Evolutionary conservation across 352 stramenopile species (phyloP).

Genomic region (Thalassiosira hispida): DNA sequence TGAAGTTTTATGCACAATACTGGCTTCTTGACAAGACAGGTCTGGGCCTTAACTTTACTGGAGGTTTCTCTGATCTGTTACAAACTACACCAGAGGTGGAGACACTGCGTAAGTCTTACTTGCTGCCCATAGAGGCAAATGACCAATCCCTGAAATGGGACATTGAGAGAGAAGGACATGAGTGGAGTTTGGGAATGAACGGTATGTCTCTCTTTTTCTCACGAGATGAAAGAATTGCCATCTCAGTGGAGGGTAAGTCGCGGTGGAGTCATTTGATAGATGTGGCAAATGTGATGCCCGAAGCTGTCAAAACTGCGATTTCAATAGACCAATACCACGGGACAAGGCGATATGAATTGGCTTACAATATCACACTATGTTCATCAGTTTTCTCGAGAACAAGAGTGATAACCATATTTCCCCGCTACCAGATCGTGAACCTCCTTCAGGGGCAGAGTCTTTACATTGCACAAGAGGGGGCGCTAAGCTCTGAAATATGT

Average conservation of each 20-base stretch:
- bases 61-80: constrained; percentile 69
- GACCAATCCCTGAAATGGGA: constrained; percentile 53
- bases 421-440: constrained; percentile 80
- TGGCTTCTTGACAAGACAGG: constrained; percentile 82
- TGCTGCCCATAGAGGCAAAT: constrained; percentile 41
- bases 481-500: constrained; percentile 37
- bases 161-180: constrained; percentile 59
- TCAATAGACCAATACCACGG: constrained; percentile 71
- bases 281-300: constrained; percentile 78
- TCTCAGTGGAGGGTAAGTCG: constrained; percentile 65
- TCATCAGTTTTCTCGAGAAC: constrained; percentile 73
- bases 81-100: constrained; percentile 61
- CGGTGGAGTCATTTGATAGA: constrained; percentile 77
- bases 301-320: constrained; percentile 78
- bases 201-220: constrained; percentile 82
- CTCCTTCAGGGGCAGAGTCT: constrained; percentile 66
- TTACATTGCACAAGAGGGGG: constrained; percentile 75
- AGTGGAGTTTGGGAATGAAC: constrained; percentile 80
- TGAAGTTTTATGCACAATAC: constrained; percentile 80
- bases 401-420: constrained; percentile 72
- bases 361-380: constrained; percentile 70
- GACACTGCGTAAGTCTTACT: constrained; percentile 62
- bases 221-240: constrained; percentile 63
- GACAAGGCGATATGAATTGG: constrained; percentile 69
- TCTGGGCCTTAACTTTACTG: constrained; percentile 79